Evolutionary conservation across 83 land plant genomes (phyloP).

Genomic region (Picea mariana): DNA sequence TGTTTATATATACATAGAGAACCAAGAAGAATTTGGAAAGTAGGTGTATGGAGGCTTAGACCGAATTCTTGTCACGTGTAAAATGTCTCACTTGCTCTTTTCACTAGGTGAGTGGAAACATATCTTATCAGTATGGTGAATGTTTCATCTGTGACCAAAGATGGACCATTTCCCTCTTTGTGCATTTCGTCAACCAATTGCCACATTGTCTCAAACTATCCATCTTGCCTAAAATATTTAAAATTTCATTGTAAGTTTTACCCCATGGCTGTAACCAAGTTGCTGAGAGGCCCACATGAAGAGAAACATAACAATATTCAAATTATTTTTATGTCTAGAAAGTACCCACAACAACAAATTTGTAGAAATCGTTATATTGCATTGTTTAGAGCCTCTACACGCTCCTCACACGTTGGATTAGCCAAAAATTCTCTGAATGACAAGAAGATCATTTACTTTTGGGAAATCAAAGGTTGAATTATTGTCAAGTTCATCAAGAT

Average conservation of each 20-base stretch:
- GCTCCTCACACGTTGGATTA: neutral
- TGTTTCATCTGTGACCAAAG: conserved; percentile 34
- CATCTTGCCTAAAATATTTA: conserved; percentile 48
- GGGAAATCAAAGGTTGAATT: too few relatives aligned
- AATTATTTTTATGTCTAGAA: conserved; percentile 34
- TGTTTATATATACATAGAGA: conserved; percentile 60
- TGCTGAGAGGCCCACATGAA: conserved; percentile 37
- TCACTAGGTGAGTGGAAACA: conserved; percentile 45
- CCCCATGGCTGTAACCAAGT: conserved; percentile 30
- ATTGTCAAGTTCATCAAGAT: too few relatives aligned
- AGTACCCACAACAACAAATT: conserved; percentile 42
- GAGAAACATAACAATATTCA: conserved; percentile 45
- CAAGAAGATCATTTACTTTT: too few relatives aligned
- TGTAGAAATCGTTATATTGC: conserved; percentile 17
- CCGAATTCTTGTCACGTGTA: conserved; percentile 46
- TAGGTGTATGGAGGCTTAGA: conserved; percentile 27
- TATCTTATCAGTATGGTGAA: conserved; percentile 45
- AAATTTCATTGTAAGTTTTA: conserved; percentile 43
- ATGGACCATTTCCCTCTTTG: conserved; percentile 8
- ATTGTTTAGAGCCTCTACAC: conserved; percentile 25
- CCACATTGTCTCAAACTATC: conserved; percentile 25
- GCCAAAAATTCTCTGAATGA: conserved; percentile 24
- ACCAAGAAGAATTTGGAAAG: conserved; percentile 54
- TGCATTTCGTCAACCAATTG: conserved; percentile 55
- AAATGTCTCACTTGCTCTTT: conserved; percentile 42